Evolutionary conservation across 208 protist genomes (phyloP).

Genomic region (Wallacemonas sp.): DNA sequence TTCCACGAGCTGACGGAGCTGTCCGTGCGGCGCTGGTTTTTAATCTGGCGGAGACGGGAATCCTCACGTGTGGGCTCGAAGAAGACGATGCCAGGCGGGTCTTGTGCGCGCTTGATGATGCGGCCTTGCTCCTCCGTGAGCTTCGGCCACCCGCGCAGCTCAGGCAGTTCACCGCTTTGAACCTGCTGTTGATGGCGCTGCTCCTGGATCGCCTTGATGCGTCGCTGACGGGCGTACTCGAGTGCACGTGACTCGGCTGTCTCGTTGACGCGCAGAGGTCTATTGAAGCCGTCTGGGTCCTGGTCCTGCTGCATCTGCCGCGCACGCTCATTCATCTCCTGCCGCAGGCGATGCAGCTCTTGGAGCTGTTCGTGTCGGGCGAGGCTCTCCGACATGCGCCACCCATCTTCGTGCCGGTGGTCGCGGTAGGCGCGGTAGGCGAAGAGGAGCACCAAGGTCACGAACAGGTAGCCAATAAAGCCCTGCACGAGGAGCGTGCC

Average conservation of each 20-base stretch:
- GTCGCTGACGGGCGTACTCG: constrained; percentile 66
- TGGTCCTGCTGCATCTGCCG: constrained; percentile 22
- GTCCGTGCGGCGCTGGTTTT: constrained; percentile 28
- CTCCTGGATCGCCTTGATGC: constrained; percentile 47
- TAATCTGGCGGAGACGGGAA: constrained; percentile 40
- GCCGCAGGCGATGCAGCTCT: constrained; percentile 69
- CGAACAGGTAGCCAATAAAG: constrained; percentile 65
- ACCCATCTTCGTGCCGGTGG: constrained; percentile 74
- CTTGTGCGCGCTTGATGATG: constrained; percentile 56
- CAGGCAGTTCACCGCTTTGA: constrained; percentile 11
- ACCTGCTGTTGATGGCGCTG: constrained; percentile 23
- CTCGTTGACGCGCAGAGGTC: constrained; percentile 34
- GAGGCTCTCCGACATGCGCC: constrained; percentile 74
- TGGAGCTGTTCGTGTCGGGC: constrained; percentile 76
- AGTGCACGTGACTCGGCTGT: constrained; percentile 47
- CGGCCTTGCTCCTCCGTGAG: constrained; percentile 58
- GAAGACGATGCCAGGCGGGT: constrained; percentile 65
- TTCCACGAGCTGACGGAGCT: constrained; percentile 22
- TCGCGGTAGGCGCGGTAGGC: constrained; percentile 67
- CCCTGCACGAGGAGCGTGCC: constrained; percentile 54
- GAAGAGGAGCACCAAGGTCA: constrained; percentile 57
- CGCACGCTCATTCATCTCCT: constrained; percentile 67
- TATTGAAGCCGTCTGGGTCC: constrained; percentile 10
- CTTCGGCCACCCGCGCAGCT: constrained; percentile 64
- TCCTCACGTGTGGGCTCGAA: constrained; percentile 67